These are phyloP conservation scores for Candida sanyiensis DNA, from an alignment of 805 yeast genomes.

Conservation along the genomic window DNA sequence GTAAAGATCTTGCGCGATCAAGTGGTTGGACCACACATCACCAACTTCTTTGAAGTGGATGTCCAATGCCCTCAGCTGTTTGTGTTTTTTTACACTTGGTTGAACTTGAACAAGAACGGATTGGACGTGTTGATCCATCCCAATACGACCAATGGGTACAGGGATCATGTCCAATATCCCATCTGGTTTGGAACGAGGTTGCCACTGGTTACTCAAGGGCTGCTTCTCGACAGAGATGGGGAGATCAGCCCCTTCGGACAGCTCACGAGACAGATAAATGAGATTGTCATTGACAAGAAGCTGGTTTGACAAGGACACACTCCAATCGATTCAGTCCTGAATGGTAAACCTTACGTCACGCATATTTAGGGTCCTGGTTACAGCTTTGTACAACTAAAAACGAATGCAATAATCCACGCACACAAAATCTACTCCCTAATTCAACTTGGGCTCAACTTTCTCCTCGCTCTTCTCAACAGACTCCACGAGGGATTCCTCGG, in stretches of 20 bases:
- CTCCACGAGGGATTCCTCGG: conserved; percentile 7
- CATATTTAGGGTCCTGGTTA: too few relatives aligned
- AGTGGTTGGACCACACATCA: conserved; percentile 38
- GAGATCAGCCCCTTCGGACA: conserved; percentile 3
- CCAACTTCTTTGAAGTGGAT: conserved; percentile 49
- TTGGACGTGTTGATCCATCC: conserved; percentile 51
- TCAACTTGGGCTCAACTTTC: not conserved
- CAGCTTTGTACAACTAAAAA: not conserved
- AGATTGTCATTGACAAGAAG: not conserved
- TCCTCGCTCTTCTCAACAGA: conserved; percentile 2
- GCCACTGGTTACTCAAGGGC: conserved; percentile 15
- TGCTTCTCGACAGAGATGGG: not conserved
- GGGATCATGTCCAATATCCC: conserved; percentile 45
- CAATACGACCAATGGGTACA: conserved; percentile 32
- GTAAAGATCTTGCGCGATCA: conserved; percentile 12
- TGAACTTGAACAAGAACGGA: conserved; percentile 43
- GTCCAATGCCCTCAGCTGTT: conserved; percentile 38
- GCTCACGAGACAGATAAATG: conserved; percentile 2
- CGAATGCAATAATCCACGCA: not conserved
- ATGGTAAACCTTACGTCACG: too few relatives aligned
- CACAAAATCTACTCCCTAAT: too few relatives aligned
- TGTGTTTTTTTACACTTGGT: conserved; percentile 37
- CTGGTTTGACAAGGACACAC: not conserved
- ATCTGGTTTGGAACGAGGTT: conserved; percentile 45
- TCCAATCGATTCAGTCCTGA: not conserved